phyloP scores from a whole-genome alignment of 345 rosid species.

The Balakata baccata region DNA sequence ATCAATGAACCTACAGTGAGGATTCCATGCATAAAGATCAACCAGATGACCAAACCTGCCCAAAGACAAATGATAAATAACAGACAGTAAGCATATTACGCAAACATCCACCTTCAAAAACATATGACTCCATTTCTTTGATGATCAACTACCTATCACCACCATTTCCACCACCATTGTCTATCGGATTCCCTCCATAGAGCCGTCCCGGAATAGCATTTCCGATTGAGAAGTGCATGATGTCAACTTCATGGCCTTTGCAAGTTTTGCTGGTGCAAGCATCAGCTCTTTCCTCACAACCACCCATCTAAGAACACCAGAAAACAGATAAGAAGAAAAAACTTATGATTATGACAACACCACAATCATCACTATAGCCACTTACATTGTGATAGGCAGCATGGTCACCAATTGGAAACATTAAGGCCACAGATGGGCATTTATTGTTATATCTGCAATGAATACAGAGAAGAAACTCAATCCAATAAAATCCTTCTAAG shows the following conservation, averaged over 20 bases:
- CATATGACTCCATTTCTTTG: not conserved
- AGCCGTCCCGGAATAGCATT: conserved; percentile 96
- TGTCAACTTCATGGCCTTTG: conserved; percentile 95
- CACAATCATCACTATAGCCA: conserved; percentile 1
- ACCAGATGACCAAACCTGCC: conserved; percentile 85
- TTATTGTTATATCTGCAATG: conserved; percentile 60
- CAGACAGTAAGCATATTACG: not conserved
- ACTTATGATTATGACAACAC: not conserved
- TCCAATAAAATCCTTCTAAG: conserved; percentile 11
- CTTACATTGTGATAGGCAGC: conserved; percentile 88
- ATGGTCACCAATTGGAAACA: conserved; percentile 82
- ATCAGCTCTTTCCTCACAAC: conserved; percentile 59
- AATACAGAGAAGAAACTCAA: conserved; percentile 15
- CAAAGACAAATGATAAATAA: conserved; percentile 1
- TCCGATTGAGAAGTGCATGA: conserved; percentile 98
- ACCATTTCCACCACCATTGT: conserved; percentile 76
- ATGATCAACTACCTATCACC: conserved; percentile 69
- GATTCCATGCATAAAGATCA: conserved; percentile 88
- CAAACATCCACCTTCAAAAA: conserved; percentile 2
- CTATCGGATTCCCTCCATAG: conserved; percentile 81
- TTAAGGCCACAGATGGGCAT: conserved; percentile 89
- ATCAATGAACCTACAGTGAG: conserved; percentile 87
- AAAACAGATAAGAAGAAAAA: not conserved
- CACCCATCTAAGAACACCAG: conserved; percentile 74
- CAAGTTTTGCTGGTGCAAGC: conserved; percentile 84